A percentile compares a stretch with the other conserved stretches of the same genome.
Conservation (phyloP, 2,329 filamentous ascomycete species). For the Arthrinium puccinioides region DNA sequence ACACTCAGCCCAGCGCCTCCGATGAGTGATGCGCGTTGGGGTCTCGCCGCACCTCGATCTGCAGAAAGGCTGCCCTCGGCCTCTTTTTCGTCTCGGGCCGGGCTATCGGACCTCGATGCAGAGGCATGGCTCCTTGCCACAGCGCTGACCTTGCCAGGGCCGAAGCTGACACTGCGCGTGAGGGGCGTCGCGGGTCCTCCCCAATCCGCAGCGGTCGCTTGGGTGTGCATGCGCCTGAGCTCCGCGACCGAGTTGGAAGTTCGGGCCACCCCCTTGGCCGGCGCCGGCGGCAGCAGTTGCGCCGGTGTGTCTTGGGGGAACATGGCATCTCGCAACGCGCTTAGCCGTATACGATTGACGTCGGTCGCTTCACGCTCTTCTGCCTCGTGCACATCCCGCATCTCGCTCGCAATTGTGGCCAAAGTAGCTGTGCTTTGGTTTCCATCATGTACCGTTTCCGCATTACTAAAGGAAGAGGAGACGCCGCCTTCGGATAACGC, state of each 20-base stretch:
- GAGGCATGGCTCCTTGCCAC: too few relatives aligned
- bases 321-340: neutral
- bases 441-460: conserved; percentile 8
- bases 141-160: too few relatives aligned
- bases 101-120: too few relatives aligned
- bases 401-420: conserved; percentile 1
- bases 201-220: too few relatives aligned
- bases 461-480: conserved; percentile 23
- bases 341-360: neutral
- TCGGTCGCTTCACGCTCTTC: neutral
- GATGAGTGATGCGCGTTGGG: too few relatives aligned
- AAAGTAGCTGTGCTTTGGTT: conserved; percentile 5
- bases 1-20: too few relatives aligned
- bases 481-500: conserved; percentile 17
- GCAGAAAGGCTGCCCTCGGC: too few relatives aligned
- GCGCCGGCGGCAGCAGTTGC: neutral
- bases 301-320: conserved; percentile 1
- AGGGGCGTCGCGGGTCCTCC: too few relatives aligned
- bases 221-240: conserved; percentile 51
- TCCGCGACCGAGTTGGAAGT: conserved; percentile 40
- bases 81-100: too few relatives aligned
- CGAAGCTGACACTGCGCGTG: too few relatives aligned
- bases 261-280: conserved; percentile 6
- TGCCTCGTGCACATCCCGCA: neutral
- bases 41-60: too few relatives aligned